Base-by-base conservation (phyloP, 164 flowering plant genomes). In the Stephania cephalantha region DNA sequence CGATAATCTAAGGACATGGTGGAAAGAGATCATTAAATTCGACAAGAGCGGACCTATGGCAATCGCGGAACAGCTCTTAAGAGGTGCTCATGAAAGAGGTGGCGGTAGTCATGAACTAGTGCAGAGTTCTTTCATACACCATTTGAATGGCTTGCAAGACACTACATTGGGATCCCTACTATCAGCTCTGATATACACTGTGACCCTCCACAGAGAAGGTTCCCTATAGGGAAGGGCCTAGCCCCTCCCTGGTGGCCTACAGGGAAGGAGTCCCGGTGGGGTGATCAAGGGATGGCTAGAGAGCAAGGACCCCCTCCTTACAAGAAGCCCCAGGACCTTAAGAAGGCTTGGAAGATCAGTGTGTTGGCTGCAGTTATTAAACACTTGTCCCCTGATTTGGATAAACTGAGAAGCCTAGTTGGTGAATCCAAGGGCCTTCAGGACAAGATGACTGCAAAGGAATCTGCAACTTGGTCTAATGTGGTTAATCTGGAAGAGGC, bases 311-410 rank as follows among this genome's bases (percentile, higher is more conserved):
- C 72, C 4, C 77, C 77, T 52, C 77, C 77, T 20, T 74, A 74
- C n/a, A 74, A 65, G 20, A 72, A 71, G 30, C 75, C 75, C 17
- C 79, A 77, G 50, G 79, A 77, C 46, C 75, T 77, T 50, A 77
- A 77, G 25, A 77, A 77, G 66, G 65, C 79, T 31, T 77, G 75
- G 79, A 77, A 77, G 31, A 63, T 74, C 29, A 74, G 76, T 74
- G 58, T 68, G 18, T 68, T 74, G n/a, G 65, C 64, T 48, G 77
- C 77, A 48, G 64, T 74, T 68, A 25, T 74, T 13, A 74, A 66
- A 25, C 71, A 74, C 48, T 68, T 74, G 77, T 52, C 67, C 15
- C 71, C 71, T 52, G 55, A 74, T 44, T 29, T 68, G 2, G 58
- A 68, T 9, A 68, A 74, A 15, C 18, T 52, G 15, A 74, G 71